Evolutionary conservation across 352 stramenopile species (phyloP).

Genomic region (Blastocystis sp.): DNA sequence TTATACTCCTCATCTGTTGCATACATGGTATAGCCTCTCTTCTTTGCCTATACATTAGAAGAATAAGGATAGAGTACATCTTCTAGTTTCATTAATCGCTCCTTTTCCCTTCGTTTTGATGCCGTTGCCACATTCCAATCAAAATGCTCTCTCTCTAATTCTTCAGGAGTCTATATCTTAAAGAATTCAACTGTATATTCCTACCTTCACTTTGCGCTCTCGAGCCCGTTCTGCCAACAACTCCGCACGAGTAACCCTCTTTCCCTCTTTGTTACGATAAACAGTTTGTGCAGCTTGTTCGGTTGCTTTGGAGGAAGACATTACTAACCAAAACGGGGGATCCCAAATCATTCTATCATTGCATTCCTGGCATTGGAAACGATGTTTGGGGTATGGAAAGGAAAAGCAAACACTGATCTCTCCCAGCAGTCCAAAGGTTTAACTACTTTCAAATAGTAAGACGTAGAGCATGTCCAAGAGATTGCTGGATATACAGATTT

Average conservation of each 20-base stretch:
- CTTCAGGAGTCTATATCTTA: slow-evolving; percentile 39
- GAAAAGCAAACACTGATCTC: neutral
- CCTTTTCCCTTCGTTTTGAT: slow-evolving; percentile 19
- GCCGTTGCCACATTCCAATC: slow-evolving; percentile 60
- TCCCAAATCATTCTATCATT: neutral
- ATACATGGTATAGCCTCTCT: slow-evolving; percentile 23
- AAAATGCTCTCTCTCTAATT: slow-evolving; percentile 45
- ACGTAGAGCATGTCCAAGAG: neutral
- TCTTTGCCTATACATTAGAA: slow-evolving; percentile 2
- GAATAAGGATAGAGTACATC: neutral
- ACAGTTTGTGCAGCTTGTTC: slow-evolving; percentile 38
- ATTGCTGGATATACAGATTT: neutral
- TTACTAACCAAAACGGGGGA: slow-evolving; percentile 1
- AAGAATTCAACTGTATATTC: neutral
- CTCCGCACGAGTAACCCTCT: slow-evolving; percentile 7
- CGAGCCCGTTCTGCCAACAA: neutral
- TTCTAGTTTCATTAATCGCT: neutral
- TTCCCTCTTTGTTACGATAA: slow-evolving; percentile 45
- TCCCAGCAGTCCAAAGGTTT: neutral
- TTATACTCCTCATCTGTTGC: slow-evolving; percentile 23
- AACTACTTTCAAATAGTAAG: neutral
- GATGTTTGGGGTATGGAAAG: neutral
- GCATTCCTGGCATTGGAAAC: neutral
- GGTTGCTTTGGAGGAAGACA: slow-evolving; percentile 2
- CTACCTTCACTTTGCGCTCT: slow-evolving; percentile 30